Conservation (phyloP, 2,329 filamentous ascomycete genomes). For the Fusarium tanahbumbuense region DNA sequence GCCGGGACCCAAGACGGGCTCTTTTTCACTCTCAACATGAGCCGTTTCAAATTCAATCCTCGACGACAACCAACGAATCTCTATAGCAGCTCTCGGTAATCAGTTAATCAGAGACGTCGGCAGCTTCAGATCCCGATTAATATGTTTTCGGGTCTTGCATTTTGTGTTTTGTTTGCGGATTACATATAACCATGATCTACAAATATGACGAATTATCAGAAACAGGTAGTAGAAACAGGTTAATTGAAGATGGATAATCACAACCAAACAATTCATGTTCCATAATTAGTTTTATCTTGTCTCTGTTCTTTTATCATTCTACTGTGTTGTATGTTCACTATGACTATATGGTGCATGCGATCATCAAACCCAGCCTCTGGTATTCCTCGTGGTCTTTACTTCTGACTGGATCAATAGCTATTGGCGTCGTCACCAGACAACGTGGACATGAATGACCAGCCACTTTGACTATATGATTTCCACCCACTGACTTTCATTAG, state of each 20-base stretch:
- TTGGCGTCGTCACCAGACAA: conserved; percentile 38
- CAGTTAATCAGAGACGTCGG: conserved; percentile 21
- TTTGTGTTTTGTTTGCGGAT: conserved; percentile 10
- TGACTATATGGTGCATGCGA: conserved; percentile 21
- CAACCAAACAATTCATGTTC: conserved; percentile 19
- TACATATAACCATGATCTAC: conserved; percentile 17
- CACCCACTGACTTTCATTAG: not conserved
- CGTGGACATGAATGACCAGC: conserved; percentile 35
- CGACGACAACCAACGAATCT: conserved; percentile 1
- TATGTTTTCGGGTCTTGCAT: conserved; percentile 8
- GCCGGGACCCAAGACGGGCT: conserved; percentile 11
- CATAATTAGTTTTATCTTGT: conserved; percentile 2
- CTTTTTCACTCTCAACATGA: conserved; percentile 11
- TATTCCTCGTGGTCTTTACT: conserved; percentile 16
- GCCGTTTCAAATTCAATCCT: conserved; percentile 33
- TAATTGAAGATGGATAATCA: not conserved
- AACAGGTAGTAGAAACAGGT: not conserved
- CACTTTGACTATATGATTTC: conserved; percentile 20
- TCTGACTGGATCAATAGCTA: conserved; percentile 30
- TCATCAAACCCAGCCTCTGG: conserved; percentile 35
- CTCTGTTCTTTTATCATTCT: not conserved
- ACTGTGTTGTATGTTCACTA: conserved; percentile 16
- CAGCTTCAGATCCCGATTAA: conserved; percentile 32
- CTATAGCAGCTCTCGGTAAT: not conserved
- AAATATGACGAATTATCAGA: conserved; percentile 15